A percentile compares a stretch with the other conserved stretches of the same genome.
Evolutionary conservation across 805 yeast species (phyloP).

Genomic region (Saturnispora gosingensis): DNA sequence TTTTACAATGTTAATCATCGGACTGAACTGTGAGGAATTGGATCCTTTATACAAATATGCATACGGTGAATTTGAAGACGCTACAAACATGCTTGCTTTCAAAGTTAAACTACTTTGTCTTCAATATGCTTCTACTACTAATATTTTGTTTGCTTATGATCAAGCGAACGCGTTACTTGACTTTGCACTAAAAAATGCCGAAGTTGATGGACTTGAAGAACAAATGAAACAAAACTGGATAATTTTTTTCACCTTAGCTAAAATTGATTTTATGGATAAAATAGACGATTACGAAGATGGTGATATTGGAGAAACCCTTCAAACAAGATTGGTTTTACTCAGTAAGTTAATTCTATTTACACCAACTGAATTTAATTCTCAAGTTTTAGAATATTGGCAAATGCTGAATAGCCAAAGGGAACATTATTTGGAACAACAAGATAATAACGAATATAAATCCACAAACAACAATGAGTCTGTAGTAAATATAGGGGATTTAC

Average conservation of each 20-base stretch:
- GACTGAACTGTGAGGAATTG: slow-evolving; percentile 23
- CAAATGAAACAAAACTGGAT: slow-evolving; percentile 45
- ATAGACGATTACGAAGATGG: slow-evolving; percentile 11
- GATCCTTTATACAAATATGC: slow-evolving; percentile 7
- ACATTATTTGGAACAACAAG: slow-evolving; percentile 13
- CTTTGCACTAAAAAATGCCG: slow-evolving; percentile 10
- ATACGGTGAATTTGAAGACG: slow-evolving; percentile 7
- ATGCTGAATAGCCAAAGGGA: slow-evolving; percentile 28
- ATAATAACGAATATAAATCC: neutral
- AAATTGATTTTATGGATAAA: slow-evolving; percentile 27
- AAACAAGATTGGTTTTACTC: slow-evolving; percentile 43
- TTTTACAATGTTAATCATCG: slow-evolving; percentile 33
- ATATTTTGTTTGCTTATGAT: slow-evolving; percentile 50
- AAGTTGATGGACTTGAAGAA: slow-evolving; percentile 9
- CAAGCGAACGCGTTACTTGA: slow-evolving; percentile 33
- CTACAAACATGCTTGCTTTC: slow-evolving; percentile 19
- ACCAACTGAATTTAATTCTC: slow-evolving; percentile 45
- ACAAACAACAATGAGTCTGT: neutral
- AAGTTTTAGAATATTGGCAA: slow-evolving; percentile 58
- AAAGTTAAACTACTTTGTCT: slow-evolving; percentile 38
- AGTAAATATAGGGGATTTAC: slow-evolving; percentile 14
- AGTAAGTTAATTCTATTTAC: slow-evolving; percentile 42
- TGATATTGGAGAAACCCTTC: slow-evolving; percentile 8
- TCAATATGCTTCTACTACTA: slow-evolving; percentile 55
- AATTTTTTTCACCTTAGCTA: slow-evolving; percentile 66